Evolutionary conservation across 2,329 filamentous ascomycete species (phyloP), one percentile per base, ranked within the genome.

Genomic region (Helicocarpus griseus): DNA sequence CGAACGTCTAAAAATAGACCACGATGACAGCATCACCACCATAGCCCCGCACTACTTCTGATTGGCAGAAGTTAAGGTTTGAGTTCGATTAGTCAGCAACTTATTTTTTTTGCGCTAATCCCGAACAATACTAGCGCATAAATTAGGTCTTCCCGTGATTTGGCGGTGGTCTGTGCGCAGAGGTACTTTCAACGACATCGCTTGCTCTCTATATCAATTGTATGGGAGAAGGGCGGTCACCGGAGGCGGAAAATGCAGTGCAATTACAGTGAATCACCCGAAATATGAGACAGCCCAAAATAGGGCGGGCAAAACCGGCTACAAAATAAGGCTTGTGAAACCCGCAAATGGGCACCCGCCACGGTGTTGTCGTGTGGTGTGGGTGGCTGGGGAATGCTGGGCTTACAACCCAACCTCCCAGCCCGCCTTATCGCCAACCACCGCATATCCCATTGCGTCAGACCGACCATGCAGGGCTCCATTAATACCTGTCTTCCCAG

Each of bases 271-370:
- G 24, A 36, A n/a, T 36, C n/a, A 36, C 13, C 11, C 7, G 1
- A 22, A 11, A 26, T n/a, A 26, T 24, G 31, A 36, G 14, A 47
- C 21, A 36, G 9, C 11, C 31, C 13, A 28, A 47, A 35, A 38
- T 36, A 26, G 19, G 31, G 29, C 13, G 8, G 19, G 3, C 14
- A 36, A 36, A 21, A 17, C n/a, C n/a, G 8, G 29, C 17, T 14
- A 22, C 29, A 36, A 38, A 36, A 36, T 36, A 13, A 29, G 17
- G 33, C 17, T 21, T 49, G 24, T 39, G 6, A n/a, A 24, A 39
- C 35, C 35, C 47, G 28, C 45, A 52, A 43, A 54, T 43, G 24
- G 49, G 52, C 49, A 49, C 19, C 41, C 54, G 48, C 48, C 48
- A 50, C 48, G 48, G 28, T 2, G 22, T 8, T 22, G 48, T 31